Percentiles rank a stretch among this genome's conserved stretches.
Conservation (phyloP, 306 rosid species). For the Lupinus albus region DNA sequence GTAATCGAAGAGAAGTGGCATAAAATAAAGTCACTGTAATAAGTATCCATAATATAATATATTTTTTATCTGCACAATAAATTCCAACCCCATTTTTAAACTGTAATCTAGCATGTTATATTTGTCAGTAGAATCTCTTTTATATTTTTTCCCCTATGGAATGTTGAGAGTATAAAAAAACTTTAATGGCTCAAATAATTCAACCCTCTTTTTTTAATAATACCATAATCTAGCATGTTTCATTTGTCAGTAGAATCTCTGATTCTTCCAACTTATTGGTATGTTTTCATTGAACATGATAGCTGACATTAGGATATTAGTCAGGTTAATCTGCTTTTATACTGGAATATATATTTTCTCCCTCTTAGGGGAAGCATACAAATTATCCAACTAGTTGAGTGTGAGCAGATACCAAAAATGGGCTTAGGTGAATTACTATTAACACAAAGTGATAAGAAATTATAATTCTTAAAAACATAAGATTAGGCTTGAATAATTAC, state of each 20-base stretch:
- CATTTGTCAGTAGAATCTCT: slow-evolving; percentile 44
- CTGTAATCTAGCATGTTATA: neutral
- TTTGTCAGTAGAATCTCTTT: slow-evolving; percentile 7
- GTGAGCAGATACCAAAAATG: slow-evolving; percentile 46
- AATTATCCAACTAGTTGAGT: neutral
- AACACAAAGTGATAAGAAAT: slow-evolving; percentile 24
- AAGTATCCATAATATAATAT: slow-evolving; percentile 11
- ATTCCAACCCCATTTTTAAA: neutral
- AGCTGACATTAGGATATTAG: neutral
- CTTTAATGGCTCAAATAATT: slow-evolving; percentile 10
- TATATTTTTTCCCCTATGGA: neutral
- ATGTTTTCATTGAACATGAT: slow-evolving; percentile 37
- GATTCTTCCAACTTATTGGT: neutral
- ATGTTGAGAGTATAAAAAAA: slow-evolving; percentile 16
- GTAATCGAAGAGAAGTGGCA: slow-evolving; percentile 12
- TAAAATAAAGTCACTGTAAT: slow-evolving; percentile 12
- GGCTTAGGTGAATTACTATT: slow-evolving; percentile 36
- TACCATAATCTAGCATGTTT: slow-evolving; percentile 39
- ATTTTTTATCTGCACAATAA: neutral
- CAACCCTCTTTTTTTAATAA: slow-evolving; percentile 1
- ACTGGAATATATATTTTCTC: slow-evolving; percentile 30
- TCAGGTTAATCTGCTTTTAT: slow-evolving; percentile 42
- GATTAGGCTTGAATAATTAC: slow-evolving; percentile 44
- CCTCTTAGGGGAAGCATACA: neutral
- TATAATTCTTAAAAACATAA: slow-evolving; percentile 28